Evolutionary conservation across 352 stramenopile species (phyloP).

Genomic region (Phytophthora pisi): DNA sequence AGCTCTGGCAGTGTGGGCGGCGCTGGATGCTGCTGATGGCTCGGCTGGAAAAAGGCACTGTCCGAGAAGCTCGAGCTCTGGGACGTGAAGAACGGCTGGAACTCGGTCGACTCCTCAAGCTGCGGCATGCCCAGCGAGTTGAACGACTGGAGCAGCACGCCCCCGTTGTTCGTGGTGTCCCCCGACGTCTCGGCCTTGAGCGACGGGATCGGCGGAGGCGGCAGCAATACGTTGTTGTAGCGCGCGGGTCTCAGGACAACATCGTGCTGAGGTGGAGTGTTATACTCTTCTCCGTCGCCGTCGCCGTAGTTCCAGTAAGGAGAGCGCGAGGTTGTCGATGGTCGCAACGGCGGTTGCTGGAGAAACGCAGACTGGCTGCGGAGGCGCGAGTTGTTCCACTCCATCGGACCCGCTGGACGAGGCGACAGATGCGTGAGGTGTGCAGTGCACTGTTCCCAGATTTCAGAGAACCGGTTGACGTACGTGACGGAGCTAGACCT

Average conservation of each 20-base stretch:
- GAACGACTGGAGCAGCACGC: constrained; percentile 13
- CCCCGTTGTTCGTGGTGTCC: not conserved
- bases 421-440: constrained; percentile 1
- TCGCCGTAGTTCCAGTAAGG: constrained; percentile 18
- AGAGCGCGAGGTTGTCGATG: constrained; percentile 1
- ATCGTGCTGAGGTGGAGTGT: constrained; percentile 2
- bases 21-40: constrained; percentile 1
- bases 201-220: constrained; percentile 8
- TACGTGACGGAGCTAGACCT: constrained; percentile 26
- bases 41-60: constrained; percentile 4
- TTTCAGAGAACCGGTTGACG: constrained; percentile 21
- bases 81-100: constrained; percentile 29
- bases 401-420: constrained; percentile 25
- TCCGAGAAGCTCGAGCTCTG: constrained; percentile 13
- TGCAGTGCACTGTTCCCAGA: constrained; percentile 42
- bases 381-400: constrained; percentile 36
- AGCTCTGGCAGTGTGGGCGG: not conserved
- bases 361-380: constrained; percentile 18
- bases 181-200: constrained; percentile 19
- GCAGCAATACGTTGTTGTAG: constrained; percentile 3
- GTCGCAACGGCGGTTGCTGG: constrained; percentile 18
- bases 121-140: constrained; percentile 27
- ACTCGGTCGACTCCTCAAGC: constrained; percentile 35
- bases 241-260: constrained; percentile 2
- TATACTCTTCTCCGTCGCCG: constrained; percentile 10